A percentile compares a stretch with the other conserved stretches of the same genome.
phyloP scores from a whole-genome alignment of 164 flowering plant genomes.

The Aristolochia fimbriata region DNA sequence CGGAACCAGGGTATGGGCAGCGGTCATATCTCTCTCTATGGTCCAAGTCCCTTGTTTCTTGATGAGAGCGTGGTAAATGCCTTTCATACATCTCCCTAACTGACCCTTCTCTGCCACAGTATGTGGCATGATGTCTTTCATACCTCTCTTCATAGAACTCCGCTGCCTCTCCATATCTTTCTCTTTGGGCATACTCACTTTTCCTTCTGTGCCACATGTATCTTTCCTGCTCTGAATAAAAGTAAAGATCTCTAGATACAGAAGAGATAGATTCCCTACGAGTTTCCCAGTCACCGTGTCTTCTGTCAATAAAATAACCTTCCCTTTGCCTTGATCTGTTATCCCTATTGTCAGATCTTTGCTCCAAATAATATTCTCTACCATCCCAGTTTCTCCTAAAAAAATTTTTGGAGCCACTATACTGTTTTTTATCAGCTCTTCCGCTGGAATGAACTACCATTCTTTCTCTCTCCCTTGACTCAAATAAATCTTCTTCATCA shows the following conservation, averaged over 20 bases:
- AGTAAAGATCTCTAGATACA: constrained; percentile 12
- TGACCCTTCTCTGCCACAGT: constrained; percentile 10
- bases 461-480: constrained; percentile 12
- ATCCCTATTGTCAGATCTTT: constrained; percentile 9
- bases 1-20: background rate
- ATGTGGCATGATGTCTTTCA: constrained; percentile 11
- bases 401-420: constrained; percentile 5
- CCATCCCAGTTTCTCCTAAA: constrained; percentile 17
- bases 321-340: constrained; percentile 13
- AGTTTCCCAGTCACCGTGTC: constrained; percentile 5
- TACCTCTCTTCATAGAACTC: constrained; percentile 10
- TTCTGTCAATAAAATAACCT: constrained; percentile 14
- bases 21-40: constrained; percentile 18
- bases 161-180: constrained; percentile 15
- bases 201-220: constrained; percentile 14
- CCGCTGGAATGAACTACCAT: constrained; percentile 8
- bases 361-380: constrained; percentile 14
- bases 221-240: constrained; percentile 15
- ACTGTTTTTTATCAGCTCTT: constrained; percentile 12
- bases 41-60: constrained; percentile 17
- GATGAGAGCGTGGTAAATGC: constrained; percentile 8
- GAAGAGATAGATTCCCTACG: constrained; percentile 12
- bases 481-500: constrained; percentile 17
- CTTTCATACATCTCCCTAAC: constrained; percentile 13
- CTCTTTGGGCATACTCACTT: constrained; percentile 14